Percentiles rank a stretch among this genome's conserved stretches.
Conservation (phyloP, 2,329 filamentous ascomycete species). For the Escovopsis weberi region DNA sequence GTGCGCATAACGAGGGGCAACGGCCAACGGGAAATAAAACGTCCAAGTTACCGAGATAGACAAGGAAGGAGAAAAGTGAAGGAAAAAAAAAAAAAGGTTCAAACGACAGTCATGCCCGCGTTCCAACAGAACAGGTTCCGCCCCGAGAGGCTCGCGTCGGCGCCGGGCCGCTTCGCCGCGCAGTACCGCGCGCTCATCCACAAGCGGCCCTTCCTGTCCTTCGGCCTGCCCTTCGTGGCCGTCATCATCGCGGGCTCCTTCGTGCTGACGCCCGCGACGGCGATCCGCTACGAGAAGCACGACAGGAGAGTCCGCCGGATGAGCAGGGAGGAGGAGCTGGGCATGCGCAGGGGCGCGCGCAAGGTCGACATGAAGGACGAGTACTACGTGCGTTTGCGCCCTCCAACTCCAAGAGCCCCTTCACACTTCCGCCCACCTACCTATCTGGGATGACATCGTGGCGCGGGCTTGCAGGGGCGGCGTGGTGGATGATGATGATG, state of each 20-base stretch:
- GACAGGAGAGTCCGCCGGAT: slow-evolving; percentile 81
- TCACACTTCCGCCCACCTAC: too few species aligned
- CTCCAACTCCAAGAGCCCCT: too few species aligned
- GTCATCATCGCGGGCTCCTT: slow-evolving; percentile 89
- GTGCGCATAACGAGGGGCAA: too few species aligned
- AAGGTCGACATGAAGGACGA: slow-evolving; percentile 72
- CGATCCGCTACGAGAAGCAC: slow-evolving; percentile 83
- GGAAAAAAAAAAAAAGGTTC: too few species aligned
- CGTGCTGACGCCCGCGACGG: slow-evolving; percentile 84
- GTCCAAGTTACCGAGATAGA: too few species aligned
- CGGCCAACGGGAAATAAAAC: too few species aligned
- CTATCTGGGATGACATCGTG: too few species aligned
- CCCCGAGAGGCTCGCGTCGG: slow-evolving; percentile 43
- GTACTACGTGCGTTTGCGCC: slow-evolving; percentile 57
- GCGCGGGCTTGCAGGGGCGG: too few species aligned
- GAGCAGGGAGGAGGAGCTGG: slow-evolving; percentile 73
- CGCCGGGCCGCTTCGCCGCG: slow-evolving; percentile 54
- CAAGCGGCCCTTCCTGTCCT: slow-evolving; percentile 77
- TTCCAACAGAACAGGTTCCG: slow-evolving; percentile 63
- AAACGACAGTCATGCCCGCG: slow-evolving; percentile 29
- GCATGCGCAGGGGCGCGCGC: slow-evolving; percentile 55
- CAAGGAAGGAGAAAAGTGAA: too few species aligned
- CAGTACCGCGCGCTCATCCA: slow-evolving; percentile 63
- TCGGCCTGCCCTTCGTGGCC: slow-evolving; percentile 82
- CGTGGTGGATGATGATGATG: too few species aligned